These are phyloP conservation scores for Hypoxylon sp. DNA, from an alignment of 2,329 filamentous ascomycete species.

Conservation along the genomic window DNA sequence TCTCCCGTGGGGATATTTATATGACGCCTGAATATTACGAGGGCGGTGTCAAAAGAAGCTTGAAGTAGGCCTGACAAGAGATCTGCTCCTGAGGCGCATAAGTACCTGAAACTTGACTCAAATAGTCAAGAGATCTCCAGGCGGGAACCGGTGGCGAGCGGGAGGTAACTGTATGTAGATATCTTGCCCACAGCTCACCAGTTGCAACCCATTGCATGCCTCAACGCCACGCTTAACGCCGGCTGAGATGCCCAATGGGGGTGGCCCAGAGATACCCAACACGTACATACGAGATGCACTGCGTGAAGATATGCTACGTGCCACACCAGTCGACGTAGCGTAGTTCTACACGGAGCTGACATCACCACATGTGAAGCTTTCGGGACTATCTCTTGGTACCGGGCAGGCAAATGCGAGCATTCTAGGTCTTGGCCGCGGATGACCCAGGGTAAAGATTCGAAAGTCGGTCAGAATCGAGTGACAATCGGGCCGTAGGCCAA, in stretches of 20 bases:
- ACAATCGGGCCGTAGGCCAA: constrained; percentile 31
- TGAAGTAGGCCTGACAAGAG: not conserved
- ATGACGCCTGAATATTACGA: not conserved
- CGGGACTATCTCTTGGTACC: constrained; percentile 12
- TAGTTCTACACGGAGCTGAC: constrained; percentile 5
- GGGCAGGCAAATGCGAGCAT: constrained; percentile 7
- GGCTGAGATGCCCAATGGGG: constrained; percentile 12
- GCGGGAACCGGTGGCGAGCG: constrained; percentile 5
- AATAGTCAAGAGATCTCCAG: constrained; percentile 23
- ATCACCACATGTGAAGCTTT: constrained; percentile 15
- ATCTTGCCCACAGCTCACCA: constrained; percentile 22
- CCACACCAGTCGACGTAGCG: not conserved
- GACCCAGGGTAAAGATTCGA: constrained; percentile 3
- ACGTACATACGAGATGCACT: constrained; percentile 16
- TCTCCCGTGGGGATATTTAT: not conserved
- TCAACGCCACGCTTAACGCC: constrained; percentile 25
- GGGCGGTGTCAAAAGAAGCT: not conserved
- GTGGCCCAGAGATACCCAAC: not conserved
- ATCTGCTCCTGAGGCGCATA: constrained; percentile 1
- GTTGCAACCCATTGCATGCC: constrained; percentile 23
- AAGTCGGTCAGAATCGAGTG: constrained; percentile 28
- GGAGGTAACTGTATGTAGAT: constrained; percentile 16
- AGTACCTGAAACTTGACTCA: constrained; percentile 18
- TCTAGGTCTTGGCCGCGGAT: constrained; percentile 17
- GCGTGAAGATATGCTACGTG: constrained; percentile 9